Evolutionary conservation across 2,329 filamentous ascomycete genomes (phyloP), one percentile per base, ranked within the genome.

Genomic region (Colletotrichum sp.): DNA sequence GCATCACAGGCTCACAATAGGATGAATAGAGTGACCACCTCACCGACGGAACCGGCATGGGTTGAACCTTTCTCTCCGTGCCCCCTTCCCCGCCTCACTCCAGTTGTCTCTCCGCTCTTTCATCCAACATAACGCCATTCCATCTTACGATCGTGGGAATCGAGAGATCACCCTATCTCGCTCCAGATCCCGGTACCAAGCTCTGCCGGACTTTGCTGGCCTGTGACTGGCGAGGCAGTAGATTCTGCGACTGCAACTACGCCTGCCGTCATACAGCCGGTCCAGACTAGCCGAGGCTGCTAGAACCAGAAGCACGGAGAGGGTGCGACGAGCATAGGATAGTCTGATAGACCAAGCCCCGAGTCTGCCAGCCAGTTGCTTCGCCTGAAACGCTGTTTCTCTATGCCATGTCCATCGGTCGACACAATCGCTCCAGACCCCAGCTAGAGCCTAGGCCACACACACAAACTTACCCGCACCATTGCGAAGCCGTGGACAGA

Each of bases 141-240:
- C 56, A 61, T 70, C 67, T 70, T 70, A 70, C 55, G 56, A 62
- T 70, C 55, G 26, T 28, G 67, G 36, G 36, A 61, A 62, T 70
- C 55, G 26, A 43, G 67, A 70, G 67, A 70, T 70, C 56, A 62
- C 30, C 67, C 56, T 52, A 34, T 24, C 66, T 30, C n/a, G 67
- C 66, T 9, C 56, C 67, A 70, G 67, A 70, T 70, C 36, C 67
- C 26, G 36, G 56, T 55, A 21, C 55, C 56, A 16, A 26, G 48
- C 52, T 26, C n/a, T 48, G 16, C n/a, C 43, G 43, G 43, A 21
- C n/a, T n/a, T 48, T 48, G 10, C 10, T 48, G 26, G 30, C 32
- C 32, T 38, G 21, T 18, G 55, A 64, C 30, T 38, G 60, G 32
- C 34, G 61, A 61, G 28, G 18, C 58, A 34, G 28, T 61, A 61